Conservation (phyloP, 768 basidiomycete species). For the Leccinum broughii region DNA sequence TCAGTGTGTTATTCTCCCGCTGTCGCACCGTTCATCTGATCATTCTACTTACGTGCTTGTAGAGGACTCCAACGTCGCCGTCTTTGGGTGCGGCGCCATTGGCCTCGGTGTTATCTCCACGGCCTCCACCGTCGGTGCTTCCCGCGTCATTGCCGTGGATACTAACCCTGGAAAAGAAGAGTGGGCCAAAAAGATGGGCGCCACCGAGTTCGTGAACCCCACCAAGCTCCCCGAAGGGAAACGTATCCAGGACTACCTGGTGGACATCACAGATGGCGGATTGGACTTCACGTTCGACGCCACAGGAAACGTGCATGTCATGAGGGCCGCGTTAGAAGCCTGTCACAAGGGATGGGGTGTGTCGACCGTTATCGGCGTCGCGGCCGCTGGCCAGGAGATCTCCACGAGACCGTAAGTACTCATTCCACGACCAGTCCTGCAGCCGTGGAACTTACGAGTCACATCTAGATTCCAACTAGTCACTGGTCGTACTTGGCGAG, state of each 20-base stretch:
- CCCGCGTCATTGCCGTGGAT: conserved; percentile 91
- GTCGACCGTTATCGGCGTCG: conserved; percentile 93
- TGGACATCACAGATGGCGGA: conserved; percentile 95
- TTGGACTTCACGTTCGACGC: conserved; percentile 97
- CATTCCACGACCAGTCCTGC: background rate
- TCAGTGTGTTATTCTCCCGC: conserved; percentile 50
- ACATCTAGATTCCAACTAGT: conserved; percentile 57
- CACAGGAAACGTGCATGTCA: conserved; percentile 93
- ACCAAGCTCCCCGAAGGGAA: conserved; percentile 68
- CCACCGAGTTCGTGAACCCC: conserved; percentile 94
- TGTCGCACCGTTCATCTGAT: background rate
- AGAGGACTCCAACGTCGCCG: conserved; percentile 87
- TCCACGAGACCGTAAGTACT: conserved; percentile 76
- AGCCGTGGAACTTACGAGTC: conserved; percentile 9
- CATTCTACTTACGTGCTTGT: background rate
- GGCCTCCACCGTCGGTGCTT: conserved; percentile 72
- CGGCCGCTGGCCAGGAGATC: conserved; percentile 95
- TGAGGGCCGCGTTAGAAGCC: conserved; percentile 95
- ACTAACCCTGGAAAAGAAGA: conserved; percentile 81
- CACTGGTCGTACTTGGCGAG: conserved; percentile 93
- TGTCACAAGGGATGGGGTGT: conserved; percentile 99
- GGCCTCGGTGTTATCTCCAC: conserved; percentile 92
- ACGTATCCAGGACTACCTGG: conserved; percentile 84
- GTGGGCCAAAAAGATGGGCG: conserved; percentile 93
- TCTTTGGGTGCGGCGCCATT: conserved; percentile 96